These are phyloP conservation scores for Silene noctiflora DNA, from an alignment of 179 eudicot species.

Conservation along the genomic window DNA sequence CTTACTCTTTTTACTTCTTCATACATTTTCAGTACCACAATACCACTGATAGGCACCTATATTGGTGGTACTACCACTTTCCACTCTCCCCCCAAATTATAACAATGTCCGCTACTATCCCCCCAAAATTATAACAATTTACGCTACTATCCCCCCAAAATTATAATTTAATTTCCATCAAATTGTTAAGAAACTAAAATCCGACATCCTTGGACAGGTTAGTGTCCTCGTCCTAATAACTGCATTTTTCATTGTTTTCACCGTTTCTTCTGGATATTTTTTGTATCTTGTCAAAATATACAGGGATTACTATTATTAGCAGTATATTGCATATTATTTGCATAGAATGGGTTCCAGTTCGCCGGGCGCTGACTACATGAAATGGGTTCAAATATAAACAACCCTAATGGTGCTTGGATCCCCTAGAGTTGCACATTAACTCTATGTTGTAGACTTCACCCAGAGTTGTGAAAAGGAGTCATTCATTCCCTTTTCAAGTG, in stretches of 20 bases:
- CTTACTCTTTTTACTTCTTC: too few species aligned
- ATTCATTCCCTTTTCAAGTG: too few species aligned
- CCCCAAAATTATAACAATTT: background rate
- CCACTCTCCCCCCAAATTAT: background rate
- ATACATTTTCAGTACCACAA: background rate
- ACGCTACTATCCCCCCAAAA: background rate
- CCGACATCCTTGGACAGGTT: background rate
- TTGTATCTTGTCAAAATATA: background rate
- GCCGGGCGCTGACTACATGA: too few species aligned
- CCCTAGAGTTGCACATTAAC: too few species aligned
- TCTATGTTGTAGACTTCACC: too few species aligned
- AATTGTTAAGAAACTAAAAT: background rate
- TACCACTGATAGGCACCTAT: background rate
- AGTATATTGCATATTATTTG: too few species aligned
- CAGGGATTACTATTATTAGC: background rate
- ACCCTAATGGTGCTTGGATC: too few species aligned
- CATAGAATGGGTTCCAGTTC: too few species aligned
- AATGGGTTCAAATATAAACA: too few species aligned
- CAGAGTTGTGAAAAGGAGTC: too few species aligned
- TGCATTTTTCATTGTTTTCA: background rate
- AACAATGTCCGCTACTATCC: background rate
- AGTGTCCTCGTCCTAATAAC: background rate
- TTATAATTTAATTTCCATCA: background rate
- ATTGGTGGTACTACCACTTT: background rate
- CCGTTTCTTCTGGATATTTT: background rate